These are phyloP conservation scores for Leccinellum albellum DNA, from an alignment of 768 basidiomycete species.

Conservation along the genomic window DNA sequence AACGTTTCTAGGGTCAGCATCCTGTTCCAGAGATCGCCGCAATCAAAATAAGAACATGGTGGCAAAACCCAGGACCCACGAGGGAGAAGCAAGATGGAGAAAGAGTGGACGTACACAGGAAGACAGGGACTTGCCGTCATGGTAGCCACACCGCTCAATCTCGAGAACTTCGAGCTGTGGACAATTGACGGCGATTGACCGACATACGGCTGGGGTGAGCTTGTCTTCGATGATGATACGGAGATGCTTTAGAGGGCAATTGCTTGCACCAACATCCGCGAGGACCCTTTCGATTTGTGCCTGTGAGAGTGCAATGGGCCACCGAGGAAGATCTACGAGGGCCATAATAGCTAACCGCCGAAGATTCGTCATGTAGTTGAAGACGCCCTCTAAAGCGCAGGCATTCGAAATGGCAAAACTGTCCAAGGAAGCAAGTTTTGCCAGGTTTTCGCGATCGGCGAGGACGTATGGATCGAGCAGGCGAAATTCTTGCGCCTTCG, in stretches of 20 bases:
- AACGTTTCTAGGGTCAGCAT: slow-evolving; percentile 30
- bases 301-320: slow-evolving; percentile 35
- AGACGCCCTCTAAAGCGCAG: slow-evolving; percentile 27
- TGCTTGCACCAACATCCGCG: slow-evolving; percentile 28
- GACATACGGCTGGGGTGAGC: slow-evolving; percentile 30
- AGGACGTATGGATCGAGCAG: slow-evolving; percentile 23
- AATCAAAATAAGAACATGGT: slow-evolving; percentile 20
- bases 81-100: slow-evolving; percentile 9
- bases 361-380: slow-evolving; percentile 29
- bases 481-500: slow-evolving; percentile 23
- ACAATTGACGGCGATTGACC: slow-evolving; percentile 25
- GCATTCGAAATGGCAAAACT: slow-evolving; percentile 36
- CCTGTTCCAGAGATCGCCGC: slow-evolving; percentile 21
- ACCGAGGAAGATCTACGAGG: slow-evolving; percentile 33
- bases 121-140: slow-evolving; percentile 36
- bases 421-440: slow-evolving; percentile 32
- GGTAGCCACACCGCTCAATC: slow-evolving; percentile 35
- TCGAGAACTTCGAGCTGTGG: slow-evolving; percentile 33
- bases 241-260: slow-evolving; percentile 32
- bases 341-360: slow-evolving; percentile 30
- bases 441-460: slow-evolving; percentile 18
- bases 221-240: slow-evolving; percentile 36
- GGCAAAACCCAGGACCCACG: slow-evolving; percentile 11
- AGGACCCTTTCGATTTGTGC: slow-evolving; percentile 30
- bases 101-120: slow-evolving; percentile 31